Base-by-base conservation (phyloP, 169 alveolate genomes). In the Plasmodium adleri region DNA sequence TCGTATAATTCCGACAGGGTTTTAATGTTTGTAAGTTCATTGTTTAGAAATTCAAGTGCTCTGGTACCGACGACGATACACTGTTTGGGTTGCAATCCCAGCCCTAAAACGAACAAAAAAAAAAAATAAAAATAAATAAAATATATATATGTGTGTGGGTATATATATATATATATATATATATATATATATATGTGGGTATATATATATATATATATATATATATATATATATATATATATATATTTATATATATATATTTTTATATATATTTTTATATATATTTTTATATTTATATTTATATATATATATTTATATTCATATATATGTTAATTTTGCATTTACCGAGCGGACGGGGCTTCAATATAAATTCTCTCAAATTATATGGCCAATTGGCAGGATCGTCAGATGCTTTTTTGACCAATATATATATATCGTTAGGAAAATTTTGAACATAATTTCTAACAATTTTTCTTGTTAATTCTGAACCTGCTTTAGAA, bases 301-400 rank as follows among this genome's bases (percentile, higher is more conserved):
- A 20, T 20, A 20, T 20, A 20, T 20, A 0, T 20, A 20, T 20
- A 20, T 20, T 20, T 20, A n/a, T n/a, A n/a, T n/a, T 20, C 22
- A 20, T 20, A 20, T 20, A 20, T 20, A 20, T 20, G 22, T 20
- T 20, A 20, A 20, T 20, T 20, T 20, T 20, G 0, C 22, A 4
- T 8, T 62, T 50, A 88, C 95, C 95, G 24, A 89, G 67, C 0
- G 97, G 97, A 12, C 93, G 93, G 0, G 96, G 90, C 9, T 93
- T 89, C 59, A 96, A 86, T 24, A 96, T 94, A 89, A 96, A 96
- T 88, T 96, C 98, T 66, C 93, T 73, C 22, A 96, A 71, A 60
- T 92, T 88, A 96, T 97, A 96, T 6, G 98, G 98, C 98, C 98
- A 96, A 83, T 96, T 96, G 59, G 97, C 97, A 8, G 98, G 98